These are phyloP conservation scores for Asterophora lycoperdoides DNA, from an alignment of 768 basidiomycete genomes.

Conservation along the genomic window DNA sequence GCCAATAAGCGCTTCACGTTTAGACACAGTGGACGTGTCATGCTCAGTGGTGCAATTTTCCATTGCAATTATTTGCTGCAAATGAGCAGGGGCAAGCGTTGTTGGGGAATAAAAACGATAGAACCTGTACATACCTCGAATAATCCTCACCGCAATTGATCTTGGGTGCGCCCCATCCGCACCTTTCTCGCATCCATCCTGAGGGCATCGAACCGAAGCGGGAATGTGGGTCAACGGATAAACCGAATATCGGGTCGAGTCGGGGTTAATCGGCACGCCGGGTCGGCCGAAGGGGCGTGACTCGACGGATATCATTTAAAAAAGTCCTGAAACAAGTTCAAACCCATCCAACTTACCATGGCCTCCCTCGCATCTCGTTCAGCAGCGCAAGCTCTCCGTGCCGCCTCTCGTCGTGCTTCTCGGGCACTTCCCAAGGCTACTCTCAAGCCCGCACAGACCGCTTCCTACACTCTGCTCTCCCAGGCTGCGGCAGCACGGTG, in stretches of 20 bases:
- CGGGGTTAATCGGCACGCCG: slow-evolving; percentile 18
- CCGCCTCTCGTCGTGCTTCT: slow-evolving; percentile 62
- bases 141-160: no score
- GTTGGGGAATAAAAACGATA: no score
- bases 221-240: no score
- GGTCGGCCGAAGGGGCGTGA: slow-evolving; percentile 25
- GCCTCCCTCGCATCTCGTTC: slow-evolving; percentile 62
- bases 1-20: no score
- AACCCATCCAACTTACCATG: slow-evolving; percentile 43
- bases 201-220: no score
- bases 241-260: neutral
- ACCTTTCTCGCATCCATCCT: no score
- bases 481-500: slow-evolving; percentile 43
- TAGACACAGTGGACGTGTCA: no score
- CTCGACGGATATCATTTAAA: slow-evolving; percentile 18
- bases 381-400: slow-evolving; percentile 56
- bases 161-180: no score
- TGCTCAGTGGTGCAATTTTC: no score
- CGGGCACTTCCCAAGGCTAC: slow-evolving; percentile 40
- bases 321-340: slow-evolving; percentile 8
- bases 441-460: slow-evolving; percentile 41
- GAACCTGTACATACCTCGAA: no score
- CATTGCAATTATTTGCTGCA: no score
- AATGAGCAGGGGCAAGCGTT: no score
- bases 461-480: slow-evolving; percentile 68